Percentiles rank a stretch among this genome's conserved stretches.
Evolutionary conservation across 2,329 filamentous ascomycete genomes (phyloP).

Genomic region (Rasamsonia emersonii): DNA sequence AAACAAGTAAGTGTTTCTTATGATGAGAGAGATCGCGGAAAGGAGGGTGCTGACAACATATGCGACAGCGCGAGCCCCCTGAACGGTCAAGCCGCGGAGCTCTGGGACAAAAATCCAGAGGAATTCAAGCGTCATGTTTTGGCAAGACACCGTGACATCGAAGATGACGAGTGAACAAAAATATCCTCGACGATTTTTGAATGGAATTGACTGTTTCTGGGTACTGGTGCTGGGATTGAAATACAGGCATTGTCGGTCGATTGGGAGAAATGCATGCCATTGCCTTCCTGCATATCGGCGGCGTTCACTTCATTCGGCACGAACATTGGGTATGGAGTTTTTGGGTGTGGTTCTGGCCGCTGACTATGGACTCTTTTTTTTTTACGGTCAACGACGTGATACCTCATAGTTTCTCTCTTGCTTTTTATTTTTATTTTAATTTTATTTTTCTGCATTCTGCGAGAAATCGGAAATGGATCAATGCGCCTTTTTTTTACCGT

Average conservation of each 20-base stretch:
- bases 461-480: conserved; percentile 8
- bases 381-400: conserved; percentile 12
- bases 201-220: background rate
- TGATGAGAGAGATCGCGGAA: background rate
- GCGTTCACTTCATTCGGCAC: background rate
- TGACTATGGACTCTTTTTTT: conserved; percentile 6
- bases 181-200: conserved; percentile 2
- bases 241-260: too few species aligned
- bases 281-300: conserved; percentile 7
- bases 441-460: conserved; percentile 8
- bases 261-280: too few species aligned
- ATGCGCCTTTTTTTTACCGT: conserved; percentile 3
- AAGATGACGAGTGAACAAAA: conserved; percentile 32
- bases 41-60: conserved; percentile 4
- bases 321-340: conserved; percentile 12
- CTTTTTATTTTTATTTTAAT: conserved; percentile 3
- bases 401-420: conserved; percentile 12
- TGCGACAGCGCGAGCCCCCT: conserved; percentile 70
- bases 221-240: too few species aligned
- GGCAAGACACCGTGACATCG: conserved; percentile 52
- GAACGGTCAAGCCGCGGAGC: conserved; percentile 89
- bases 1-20: conserved; percentile 69
- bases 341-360: conserved; percentile 6
- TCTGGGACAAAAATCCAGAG: conserved; percentile 82
- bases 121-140: conserved; percentile 77